Evolutionary conservation across 352 stramenopile species (phyloP), one percentile per base, ranked within the genome.

Genomic region (Phytophthora pini): DNA sequence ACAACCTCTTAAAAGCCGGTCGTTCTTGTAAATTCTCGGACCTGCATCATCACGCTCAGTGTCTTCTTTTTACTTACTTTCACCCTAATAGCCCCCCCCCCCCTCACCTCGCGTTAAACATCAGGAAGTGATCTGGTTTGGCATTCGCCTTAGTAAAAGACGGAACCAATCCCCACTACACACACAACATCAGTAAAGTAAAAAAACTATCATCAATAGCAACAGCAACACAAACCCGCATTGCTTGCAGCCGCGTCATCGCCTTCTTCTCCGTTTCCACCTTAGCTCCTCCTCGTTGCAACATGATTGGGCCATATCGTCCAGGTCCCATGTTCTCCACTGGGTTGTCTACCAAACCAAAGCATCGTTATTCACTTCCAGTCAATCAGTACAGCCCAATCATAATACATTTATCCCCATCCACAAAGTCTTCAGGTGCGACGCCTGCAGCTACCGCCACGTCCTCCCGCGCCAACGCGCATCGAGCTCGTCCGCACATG

Each of bases 91-190:
- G 9, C 17, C 13, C 56, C 17, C 0, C 17, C 17, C 17, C 29
- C 4, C n/a, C n/a, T n/a, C 70, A 93, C 87, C 87, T 83, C 5
- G 85, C 87, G 50, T 95, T 95, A 65, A 95, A 95, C 80, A 93
- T 93, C 41, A 92, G 65, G 32, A 94, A 95, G 65, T 95, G 85
- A 51, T 95, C 85, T 41, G 86, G 82, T 55, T 88, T 92, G 15
- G 64, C 74, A 48, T 76, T 70, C 24, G 84, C 72, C 64, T 94
- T 94, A n/a, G 79, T 91, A 46, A 94, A 95, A 2, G 84, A 93
- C 43, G 87, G 87, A 45, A 95, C 70, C 5, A 95, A 65, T 17
- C 87, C 87, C 87, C 87, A 95, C 85, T 95, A 24, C 7, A 49
- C 15, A 26, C 11, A 56, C 43, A n/a, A 52, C 12, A 50, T 56